Evolutionary conservation across 306 rosid species (phyloP).

Genomic region (Bauhinia variegata): DNA sequence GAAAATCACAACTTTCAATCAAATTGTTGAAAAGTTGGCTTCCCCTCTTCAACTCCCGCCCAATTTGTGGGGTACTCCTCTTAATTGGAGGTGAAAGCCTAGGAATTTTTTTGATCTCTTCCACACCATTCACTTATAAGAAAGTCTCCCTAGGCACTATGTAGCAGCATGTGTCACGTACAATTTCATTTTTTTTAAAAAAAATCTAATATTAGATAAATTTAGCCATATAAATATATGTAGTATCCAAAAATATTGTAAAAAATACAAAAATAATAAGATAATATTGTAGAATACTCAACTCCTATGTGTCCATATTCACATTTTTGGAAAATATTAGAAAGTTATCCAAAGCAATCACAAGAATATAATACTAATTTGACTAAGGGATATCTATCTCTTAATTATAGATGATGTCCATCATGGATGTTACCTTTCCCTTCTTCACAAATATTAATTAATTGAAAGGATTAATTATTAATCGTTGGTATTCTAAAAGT

Average conservation of each 20-base stretch:
- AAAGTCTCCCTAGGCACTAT: too few species aligned
- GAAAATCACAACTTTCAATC: slow-evolving; percentile 48
- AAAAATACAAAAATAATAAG: too few species aligned
- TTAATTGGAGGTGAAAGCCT: slow-evolving; percentile 32
- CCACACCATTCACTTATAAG: slow-evolving; percentile 16
- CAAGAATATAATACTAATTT: not conserved
- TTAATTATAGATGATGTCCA: not conserved
- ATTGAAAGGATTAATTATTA: slow-evolving; percentile 15
- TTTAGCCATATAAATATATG: too few species aligned
- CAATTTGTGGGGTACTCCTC: slow-evolving; percentile 36
- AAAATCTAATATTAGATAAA: too few species aligned
- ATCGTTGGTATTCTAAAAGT: slow-evolving; percentile 36
- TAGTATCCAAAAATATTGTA: too few species aligned
- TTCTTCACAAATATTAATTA: slow-evolving; percentile 17
- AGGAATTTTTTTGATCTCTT: slow-evolving; percentile 40
- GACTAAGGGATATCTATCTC: not conserved
- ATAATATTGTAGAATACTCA: too few species aligned
- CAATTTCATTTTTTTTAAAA: too few species aligned
- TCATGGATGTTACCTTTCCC: slow-evolving; percentile 32
- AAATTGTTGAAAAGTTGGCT: slow-evolving; percentile 40
- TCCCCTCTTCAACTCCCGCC: slow-evolving; percentile 37
- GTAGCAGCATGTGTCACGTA: too few species aligned
- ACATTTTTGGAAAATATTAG: too few species aligned
- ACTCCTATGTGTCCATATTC: too few species aligned
- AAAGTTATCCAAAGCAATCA: not conserved